A percentile compares a stretch with the other conserved stretches of the same genome.
phyloP scores from a whole-genome alignment of 2,329 filamentous ascomycete genomes.

The Cercospora sp. region DNA sequence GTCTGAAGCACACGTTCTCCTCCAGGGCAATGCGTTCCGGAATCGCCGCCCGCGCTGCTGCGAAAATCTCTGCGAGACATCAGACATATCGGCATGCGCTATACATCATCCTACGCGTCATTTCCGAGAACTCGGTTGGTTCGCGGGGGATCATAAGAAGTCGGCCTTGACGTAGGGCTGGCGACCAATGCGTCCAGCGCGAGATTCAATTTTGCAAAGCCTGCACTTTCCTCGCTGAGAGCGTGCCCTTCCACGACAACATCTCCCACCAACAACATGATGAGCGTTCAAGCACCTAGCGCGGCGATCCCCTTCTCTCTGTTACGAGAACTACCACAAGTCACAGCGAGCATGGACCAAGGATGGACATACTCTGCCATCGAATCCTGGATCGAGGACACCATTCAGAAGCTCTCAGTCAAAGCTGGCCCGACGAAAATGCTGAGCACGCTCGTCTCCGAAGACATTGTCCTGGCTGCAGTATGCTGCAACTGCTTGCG shows the following conservation, averaged over 20 bases:
- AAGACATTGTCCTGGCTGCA: slow-evolving; percentile 2
- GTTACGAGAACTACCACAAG: slow-evolving; percentile 1
- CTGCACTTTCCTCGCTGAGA: background rate
- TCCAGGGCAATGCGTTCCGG: background rate
- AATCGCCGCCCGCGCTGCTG: background rate
- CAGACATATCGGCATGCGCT: slow-evolving; percentile 3
- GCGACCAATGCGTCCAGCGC: background rate
- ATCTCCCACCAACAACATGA: background rate
- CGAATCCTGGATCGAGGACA: slow-evolving; percentile 11
- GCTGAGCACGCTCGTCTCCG: slow-evolving; percentile 1
- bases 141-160: background rate
- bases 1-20: background rate
- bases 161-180: background rate
- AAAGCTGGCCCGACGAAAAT: background rate
- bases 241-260: background rate
- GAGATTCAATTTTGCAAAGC: background rate
- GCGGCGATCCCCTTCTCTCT: background rate
- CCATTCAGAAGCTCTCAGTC: slow-evolving; percentile 2
- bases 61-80: slow-evolving; percentile 7
- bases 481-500: slow-evolving; percentile 9
- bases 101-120: background rate
- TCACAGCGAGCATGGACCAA: slow-evolving; percentile 11
- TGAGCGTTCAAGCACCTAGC: background rate
- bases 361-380: slow-evolving; percentile 11
- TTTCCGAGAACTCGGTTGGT: background rate